Evolutionary conservation across 163 green algal species (phyloP).

Genomic region (Scenedesmus sp.): DNA sequence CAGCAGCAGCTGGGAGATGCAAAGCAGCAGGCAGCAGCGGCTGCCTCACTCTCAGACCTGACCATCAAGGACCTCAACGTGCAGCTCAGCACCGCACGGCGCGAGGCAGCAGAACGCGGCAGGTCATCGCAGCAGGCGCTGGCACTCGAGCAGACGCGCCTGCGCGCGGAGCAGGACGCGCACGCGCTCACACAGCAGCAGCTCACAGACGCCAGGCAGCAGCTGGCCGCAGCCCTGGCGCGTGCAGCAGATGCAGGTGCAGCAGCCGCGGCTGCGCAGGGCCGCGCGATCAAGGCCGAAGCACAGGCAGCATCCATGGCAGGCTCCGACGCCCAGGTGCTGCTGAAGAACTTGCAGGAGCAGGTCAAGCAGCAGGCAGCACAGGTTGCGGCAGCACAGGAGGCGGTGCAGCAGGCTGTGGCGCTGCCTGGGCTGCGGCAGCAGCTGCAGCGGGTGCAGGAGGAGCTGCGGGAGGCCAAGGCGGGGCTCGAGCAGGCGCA

Average conservation of each 20-base stretch:
- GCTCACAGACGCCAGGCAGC: conserved; percentile 1
- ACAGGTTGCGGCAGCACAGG: conserved; percentile 57
- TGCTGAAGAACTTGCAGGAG: conserved; percentile 47
- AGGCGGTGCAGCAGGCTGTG: conserved; percentile 9
- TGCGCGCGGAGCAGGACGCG: conserved; percentile 47
- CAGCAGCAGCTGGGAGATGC: conserved; percentile 54
- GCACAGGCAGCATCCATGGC: conserved; percentile 38
- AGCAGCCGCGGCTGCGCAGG: background rate
- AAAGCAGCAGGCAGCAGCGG: conserved; percentile 38
- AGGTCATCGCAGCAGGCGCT: conserved; percentile 32
- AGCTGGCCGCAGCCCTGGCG: conserved; percentile 18
- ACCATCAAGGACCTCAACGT: conserved; percentile 48
- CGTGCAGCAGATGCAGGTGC: conserved; percentile 18
- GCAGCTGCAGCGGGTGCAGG: conserved; percentile 55
- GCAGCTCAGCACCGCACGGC: conserved; percentile 4
- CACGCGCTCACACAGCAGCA: conserved; percentile 47
- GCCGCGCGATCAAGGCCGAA: conserved; percentile 26
- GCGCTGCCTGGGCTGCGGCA: conserved; percentile 36
- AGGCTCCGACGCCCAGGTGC: conserved; percentile 25
- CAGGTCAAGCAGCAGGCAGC: conserved; percentile 59
- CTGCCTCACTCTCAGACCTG: background rate
- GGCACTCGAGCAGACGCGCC: conserved; percentile 27
- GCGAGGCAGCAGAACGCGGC: background rate
- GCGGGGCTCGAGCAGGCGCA: conserved; percentile 9
- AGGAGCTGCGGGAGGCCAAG: conserved; percentile 61